Evolutionary conservation across 208 protist species (phyloP).

Genomic region (Novymonas esmeraldas): DNA sequence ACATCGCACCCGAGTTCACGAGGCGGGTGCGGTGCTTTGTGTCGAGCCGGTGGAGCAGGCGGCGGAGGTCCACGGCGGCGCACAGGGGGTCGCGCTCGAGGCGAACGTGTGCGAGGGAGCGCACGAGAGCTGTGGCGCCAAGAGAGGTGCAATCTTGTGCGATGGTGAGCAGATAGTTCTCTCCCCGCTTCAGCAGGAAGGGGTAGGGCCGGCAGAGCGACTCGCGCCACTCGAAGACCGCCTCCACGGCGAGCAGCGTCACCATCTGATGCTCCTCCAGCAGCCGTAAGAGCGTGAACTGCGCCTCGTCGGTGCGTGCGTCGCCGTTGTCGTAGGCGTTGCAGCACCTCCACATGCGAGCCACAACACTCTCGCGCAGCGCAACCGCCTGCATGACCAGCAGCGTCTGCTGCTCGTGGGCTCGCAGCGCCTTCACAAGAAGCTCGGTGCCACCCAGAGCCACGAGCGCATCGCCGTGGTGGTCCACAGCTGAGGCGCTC

Average conservation of each 20-base stretch:
- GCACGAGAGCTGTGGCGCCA: conserved; percentile 28
- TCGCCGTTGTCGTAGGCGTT: conserved; percentile 33
- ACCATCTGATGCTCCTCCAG: conserved; percentile 57
- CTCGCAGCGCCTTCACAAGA: conserved; percentile 26
- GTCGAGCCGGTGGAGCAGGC: conserved; percentile 32
- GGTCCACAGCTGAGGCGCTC: conserved; percentile 11
- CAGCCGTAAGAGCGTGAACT: conserved; percentile 39
- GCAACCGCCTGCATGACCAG: conserved; percentile 40
- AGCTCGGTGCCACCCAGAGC: conserved; percentile 33
- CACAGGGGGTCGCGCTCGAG: conserved; percentile 55
- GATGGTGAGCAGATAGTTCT: conserved; percentile 64
- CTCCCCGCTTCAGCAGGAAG: conserved; percentile 44
- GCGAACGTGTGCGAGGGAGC: conserved; percentile 43
- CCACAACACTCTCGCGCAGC: conserved; percentile 47
- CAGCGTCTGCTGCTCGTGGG: conserved; percentile 44
- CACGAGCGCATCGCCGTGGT: conserved; percentile 35
- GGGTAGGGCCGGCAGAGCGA: conserved; percentile 57
- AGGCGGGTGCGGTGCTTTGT: conserved; percentile 42
- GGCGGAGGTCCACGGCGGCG: conserved; percentile 35
- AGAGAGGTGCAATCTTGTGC: conserved; percentile 54
- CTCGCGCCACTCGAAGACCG: conserved; percentile 70
- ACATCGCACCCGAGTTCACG: conserved; percentile 42
- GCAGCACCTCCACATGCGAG: conserved; percentile 41
- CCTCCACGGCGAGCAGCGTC: conserved; percentile 61
- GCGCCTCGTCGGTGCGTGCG: conserved; percentile 42